Evolutionary conservation across 495 filamentous ascomycete species (phyloP), one percentile per base, ranked within the genome.

Genomic region (Penicillium ochrochloron): DNA sequence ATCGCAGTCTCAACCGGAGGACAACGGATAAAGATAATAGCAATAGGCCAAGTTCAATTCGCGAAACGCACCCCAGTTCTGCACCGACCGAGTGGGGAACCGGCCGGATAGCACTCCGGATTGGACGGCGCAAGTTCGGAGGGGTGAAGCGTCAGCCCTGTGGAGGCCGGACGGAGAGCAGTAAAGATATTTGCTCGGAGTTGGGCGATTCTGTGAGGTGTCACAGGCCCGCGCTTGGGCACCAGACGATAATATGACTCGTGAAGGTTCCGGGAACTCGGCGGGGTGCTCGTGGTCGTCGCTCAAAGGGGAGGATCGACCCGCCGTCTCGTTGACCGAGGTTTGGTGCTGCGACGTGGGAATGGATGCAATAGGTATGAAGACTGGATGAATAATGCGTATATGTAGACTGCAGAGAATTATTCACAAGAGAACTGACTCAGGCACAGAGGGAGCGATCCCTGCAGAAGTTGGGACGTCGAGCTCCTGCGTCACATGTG

Each of bases 101-200:
- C 65, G 63, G 35, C 42, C 62, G 60, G 62, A 58, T 44, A 23
- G 29, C 34, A 25, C 61, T 71, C 68, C 61, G 66, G 68, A 73
- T 73, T 69, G 64, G 64, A 64, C 64, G 53, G 60, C 35, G 53
- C 29, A 27, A 27, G 25, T 50, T 66, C 68, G 70, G 70, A 66
- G 61, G 25, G 41, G 39, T n/a, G 8, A 5, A 33, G 2, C 63
- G 66, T 69, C 59, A 69, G 66, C 66, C 68, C 66, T 73, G 64
- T 42, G 42, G 46, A 41, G 59, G 61, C 58, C 25, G 4, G 25
- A 27, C 41, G 17, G 21, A 58, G 55, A 11, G 37, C 21, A n/a
- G 35, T 11, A 25, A 21, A 4, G 53, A 35, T 34, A 12, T 8
- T 2, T 48, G 33, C 1, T 19, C 29, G 19, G 29, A 12, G 2